Percentiles rank a stretch among this genome's conserved stretches.
Evolutionary conservation across 2,329 filamentous ascomycete species (phyloP).

Genomic region (Monilinia vaccinii-corymbosi): DNA sequence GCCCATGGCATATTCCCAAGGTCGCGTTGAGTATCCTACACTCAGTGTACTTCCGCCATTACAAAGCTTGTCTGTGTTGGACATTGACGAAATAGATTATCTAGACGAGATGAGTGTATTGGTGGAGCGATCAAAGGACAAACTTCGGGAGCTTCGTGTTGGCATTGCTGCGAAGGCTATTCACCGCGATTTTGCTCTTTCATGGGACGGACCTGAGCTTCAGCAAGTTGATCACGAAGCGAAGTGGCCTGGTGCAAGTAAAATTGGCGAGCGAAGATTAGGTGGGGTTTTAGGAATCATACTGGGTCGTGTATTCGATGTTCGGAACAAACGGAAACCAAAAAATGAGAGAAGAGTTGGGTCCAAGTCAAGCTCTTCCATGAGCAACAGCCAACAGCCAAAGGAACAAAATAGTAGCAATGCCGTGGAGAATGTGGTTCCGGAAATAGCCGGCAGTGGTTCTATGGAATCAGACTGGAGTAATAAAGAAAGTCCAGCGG

Average conservation of each 20-base stretch:
- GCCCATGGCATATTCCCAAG: constrained; percentile 39
- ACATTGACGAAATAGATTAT: constrained; percentile 77
- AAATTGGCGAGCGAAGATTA: constrained; percentile 52
- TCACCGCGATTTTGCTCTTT: constrained; percentile 44
- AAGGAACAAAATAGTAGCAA: background rate
- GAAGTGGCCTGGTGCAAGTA: constrained; percentile 45
- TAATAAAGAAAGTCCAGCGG: constrained; percentile 11
- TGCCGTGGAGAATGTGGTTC: background rate
- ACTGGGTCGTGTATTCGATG: constrained; percentile 58
- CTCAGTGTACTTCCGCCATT: constrained; percentile 70
- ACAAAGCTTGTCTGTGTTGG: constrained; percentile 65
- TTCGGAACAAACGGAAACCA: constrained; percentile 31
- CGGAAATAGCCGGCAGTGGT: background rate
- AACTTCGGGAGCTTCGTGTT: constrained; percentile 61
- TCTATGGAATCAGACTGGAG: background rate
- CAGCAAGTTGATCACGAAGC: constrained; percentile 55
- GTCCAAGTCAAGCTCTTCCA: background rate
- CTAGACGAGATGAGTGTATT: constrained; percentile 74
- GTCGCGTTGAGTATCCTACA: constrained; percentile 65
- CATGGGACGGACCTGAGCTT: constrained; percentile 54
- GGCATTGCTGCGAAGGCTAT: constrained; percentile 51
- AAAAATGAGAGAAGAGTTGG: constrained; percentile 21
- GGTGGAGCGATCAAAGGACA: constrained; percentile 58
- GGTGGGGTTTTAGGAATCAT: constrained; percentile 62
- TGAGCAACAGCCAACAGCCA: background rate